These are phyloP conservation scores for Sanghuangporus sanghuang DNA, from an alignment of 1,284 basidiomycete genomes.

Conservation along the genomic window DNA sequence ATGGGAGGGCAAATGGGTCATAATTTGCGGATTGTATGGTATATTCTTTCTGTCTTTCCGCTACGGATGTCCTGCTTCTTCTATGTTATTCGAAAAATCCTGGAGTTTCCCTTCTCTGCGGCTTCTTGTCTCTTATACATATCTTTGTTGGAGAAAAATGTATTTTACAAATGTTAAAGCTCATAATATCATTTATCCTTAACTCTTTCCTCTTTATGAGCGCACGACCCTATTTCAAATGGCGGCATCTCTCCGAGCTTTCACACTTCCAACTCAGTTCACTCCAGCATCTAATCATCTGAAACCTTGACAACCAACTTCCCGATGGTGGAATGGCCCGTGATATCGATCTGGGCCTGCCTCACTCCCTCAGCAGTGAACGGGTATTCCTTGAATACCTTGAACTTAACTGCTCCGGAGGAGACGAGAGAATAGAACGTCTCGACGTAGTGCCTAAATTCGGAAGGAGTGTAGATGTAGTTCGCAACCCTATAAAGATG, in stretches of 20 bases:
- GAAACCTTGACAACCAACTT: constrained; percentile 75
- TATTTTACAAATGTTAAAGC: neutral
- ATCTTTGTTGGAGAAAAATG: neutral
- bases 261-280: neutral
- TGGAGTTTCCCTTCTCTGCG: neutral
- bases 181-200: neutral
- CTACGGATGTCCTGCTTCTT: neutral
- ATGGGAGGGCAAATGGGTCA: constrained; percentile 17
- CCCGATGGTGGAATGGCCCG: constrained; percentile 73
- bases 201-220: too few species aligned
- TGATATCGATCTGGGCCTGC: constrained; percentile 78
- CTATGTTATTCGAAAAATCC: neutral
- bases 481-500: constrained; percentile 45
- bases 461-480: constrained; percentile 69
- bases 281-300: constrained; percentile 6
- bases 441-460: constrained; percentile 59
- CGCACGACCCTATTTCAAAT: too few species aligned
- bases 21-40: neutral
- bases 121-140: neutral
- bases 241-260: too few species aligned
- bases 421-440: constrained; percentile 65
- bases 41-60: neutral
- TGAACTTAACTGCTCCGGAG: constrained; percentile 61
- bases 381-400: constrained; percentile 74
- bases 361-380: constrained; percentile 80